phyloP scores from a whole-genome alignment of 179 eudicot species.

The Vitellaria paradoxa region DNA sequence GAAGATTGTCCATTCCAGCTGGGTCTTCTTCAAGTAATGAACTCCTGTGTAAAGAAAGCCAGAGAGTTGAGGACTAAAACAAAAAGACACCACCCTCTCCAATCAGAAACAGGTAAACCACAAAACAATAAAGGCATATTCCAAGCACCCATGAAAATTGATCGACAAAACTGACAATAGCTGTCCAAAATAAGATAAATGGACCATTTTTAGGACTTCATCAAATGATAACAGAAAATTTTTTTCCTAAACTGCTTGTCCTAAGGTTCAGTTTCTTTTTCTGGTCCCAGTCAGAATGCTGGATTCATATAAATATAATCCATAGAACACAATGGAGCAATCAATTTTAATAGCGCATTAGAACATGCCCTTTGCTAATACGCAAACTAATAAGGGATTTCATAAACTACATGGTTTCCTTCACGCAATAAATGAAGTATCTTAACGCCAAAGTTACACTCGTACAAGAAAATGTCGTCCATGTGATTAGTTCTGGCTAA shows the following conservation, averaged over 20 bases:
- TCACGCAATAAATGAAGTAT: constrained; percentile 30
- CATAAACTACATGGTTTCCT: constrained; percentile 23
- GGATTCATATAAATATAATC: not conserved
- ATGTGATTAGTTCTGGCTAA: constrained; percentile 34
- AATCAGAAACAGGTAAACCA: not conserved
- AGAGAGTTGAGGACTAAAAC: not conserved
- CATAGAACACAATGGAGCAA: not conserved
- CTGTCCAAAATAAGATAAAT: not conserved
- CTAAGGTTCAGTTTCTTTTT: not conserved
- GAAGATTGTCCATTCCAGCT: constrained; percentile 18
- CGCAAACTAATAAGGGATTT: not conserved
- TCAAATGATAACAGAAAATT: not conserved
- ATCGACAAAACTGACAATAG: not conserved
- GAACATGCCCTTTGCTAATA: not conserved
- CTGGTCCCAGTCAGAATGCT: not conserved
- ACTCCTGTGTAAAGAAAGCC: constrained; percentile 35
- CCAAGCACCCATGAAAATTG: not conserved
- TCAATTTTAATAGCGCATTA: not conserved
- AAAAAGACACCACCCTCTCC: constrained; percentile 5
- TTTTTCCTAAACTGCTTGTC: not conserved
- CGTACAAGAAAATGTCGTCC: constrained; percentile 70
- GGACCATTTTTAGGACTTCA: not conserved
- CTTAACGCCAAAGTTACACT: constrained; percentile 34
- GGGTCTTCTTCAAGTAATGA: constrained; percentile 55
- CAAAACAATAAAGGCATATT: not conserved